These are phyloP conservation scores for Micractinium sp. DNA, from an alignment of 139 green algal species.

Conservation along the genomic window DNA sequence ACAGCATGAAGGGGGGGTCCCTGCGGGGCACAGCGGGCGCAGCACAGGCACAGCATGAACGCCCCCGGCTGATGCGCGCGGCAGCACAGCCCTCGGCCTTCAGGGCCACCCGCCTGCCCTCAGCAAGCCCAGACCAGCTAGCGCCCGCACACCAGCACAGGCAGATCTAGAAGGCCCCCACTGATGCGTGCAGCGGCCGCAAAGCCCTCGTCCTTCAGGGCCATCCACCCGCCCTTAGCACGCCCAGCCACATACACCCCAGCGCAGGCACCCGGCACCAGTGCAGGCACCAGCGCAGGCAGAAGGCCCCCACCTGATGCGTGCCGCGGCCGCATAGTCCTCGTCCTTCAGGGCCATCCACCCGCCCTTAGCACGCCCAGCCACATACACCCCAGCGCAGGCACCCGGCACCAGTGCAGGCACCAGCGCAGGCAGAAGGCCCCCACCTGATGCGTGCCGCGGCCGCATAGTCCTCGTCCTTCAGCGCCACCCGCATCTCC, in stretches of 20 bases:
- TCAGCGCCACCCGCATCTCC: constrained; percentile 66
- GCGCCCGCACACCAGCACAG: neutral
- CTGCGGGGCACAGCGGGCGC: neutral
- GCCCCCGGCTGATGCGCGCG: neutral
- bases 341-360: constrained; percentile 60
- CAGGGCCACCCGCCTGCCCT: no score
- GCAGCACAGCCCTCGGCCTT: no score
- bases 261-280: no score
- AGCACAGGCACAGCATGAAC: neutral
- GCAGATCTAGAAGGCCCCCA: neutral
- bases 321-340: neutral
- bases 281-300: no score
- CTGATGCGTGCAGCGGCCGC: neutral
- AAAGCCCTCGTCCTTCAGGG: neutral
- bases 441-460: constrained; percentile 45
- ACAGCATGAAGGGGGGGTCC: neutral
- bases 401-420: no score
- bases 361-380: neutral
- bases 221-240: neutral
- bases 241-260: neutral
- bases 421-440: neutral
- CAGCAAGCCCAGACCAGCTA: neutral
- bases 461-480: constrained; percentile 64
- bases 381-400: no score
- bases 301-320: neutral